Evolutionary conservation across 139 green algal genomes (phyloP).

Genomic region (Pycnococcus provasolii): DNA sequence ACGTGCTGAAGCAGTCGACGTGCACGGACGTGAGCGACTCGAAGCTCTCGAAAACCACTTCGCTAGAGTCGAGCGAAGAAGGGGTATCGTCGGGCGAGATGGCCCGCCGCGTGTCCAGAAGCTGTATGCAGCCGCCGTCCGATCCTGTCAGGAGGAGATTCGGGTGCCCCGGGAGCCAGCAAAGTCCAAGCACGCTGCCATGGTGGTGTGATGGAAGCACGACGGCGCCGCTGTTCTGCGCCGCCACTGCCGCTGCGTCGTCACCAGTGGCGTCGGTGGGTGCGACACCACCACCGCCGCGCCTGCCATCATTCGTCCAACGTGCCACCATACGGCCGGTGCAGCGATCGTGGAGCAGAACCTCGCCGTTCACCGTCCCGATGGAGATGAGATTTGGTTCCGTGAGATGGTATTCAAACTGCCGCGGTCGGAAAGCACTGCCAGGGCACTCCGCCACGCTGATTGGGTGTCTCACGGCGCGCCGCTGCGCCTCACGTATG

Average conservation of each 20-base stretch:
- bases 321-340: constrained; percentile 10
- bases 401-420: constrained; percentile 34
- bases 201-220: too few species aligned
- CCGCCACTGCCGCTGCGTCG: too few species aligned
- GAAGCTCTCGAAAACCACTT: constrained; percentile 26
- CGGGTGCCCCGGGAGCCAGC: constrained; percentile 31
- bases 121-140: neutral
- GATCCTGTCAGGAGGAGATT: constrained; percentile 3
- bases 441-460: too few species aligned
- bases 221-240: too few species aligned
- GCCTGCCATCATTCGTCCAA: constrained; percentile 4
- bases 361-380: constrained; percentile 26
- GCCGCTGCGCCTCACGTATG: too few species aligned
- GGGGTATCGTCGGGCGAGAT: constrained; percentile 7
- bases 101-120: neutral
- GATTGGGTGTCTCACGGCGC: too few species aligned
- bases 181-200: constrained; percentile 25
- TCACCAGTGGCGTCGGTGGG: neutral
- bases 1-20: constrained; percentile 32
- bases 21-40: constrained; percentile 33
- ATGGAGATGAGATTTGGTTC: constrained; percentile 23
- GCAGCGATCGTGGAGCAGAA: constrained; percentile 31
- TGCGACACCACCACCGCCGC: constrained; percentile 26
- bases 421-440: constrained; percentile 18
- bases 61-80: constrained; percentile 5